Base-by-base conservation (phyloP, 805 yeast genomes). In the Novakomyces olei region DNA sequence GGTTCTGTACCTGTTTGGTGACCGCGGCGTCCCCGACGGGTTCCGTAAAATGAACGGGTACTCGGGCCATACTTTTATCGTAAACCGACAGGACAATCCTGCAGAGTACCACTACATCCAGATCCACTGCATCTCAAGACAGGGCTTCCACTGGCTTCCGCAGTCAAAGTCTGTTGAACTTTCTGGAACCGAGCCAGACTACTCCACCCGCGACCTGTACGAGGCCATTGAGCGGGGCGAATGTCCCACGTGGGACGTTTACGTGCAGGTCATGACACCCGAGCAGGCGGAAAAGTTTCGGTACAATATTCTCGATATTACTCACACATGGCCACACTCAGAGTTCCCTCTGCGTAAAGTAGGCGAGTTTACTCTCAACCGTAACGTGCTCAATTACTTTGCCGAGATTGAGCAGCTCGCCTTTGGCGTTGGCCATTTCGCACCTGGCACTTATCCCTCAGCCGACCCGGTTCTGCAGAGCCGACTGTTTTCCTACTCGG, bases 261-360 rank as follows among this genome's bases (percentile, higher is more conserved):
- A 74, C 55, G 56, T 80, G 34, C 93, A 80, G 60, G 66, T 78
- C 29, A 80, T 80, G 92, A 75, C 92, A 23, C 67, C 67, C 39
- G 77, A 69, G 44, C 71, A 80, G 55, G 80, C 92, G 38, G 65
- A 72, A 53, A 55, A 68, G 38, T 66, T 67, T 31, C 73, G 74
- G 49, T 79, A 75, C 57, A 74, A 85, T 4, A 83, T 81, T 29
- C 79, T 77, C 50, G 94, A 80, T 55, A 63, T 80, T 53, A 80
- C 94, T 41, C 81, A 81, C 60, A 75, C 77, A 35, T 80, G 94
- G 94, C 80, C 93, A 22, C 91, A 80, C 50, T 59, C 57, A 44
- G 72, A 79, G 36, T 80, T 69, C 63, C 93, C 94, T 48, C 55
- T 80, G 58, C 69, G 92, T 54, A 70, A 71, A 53, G 72, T 80